Conservation (phyloP, 176 grass and related monocot genomes). For the Guadua angustifolia region DNA sequence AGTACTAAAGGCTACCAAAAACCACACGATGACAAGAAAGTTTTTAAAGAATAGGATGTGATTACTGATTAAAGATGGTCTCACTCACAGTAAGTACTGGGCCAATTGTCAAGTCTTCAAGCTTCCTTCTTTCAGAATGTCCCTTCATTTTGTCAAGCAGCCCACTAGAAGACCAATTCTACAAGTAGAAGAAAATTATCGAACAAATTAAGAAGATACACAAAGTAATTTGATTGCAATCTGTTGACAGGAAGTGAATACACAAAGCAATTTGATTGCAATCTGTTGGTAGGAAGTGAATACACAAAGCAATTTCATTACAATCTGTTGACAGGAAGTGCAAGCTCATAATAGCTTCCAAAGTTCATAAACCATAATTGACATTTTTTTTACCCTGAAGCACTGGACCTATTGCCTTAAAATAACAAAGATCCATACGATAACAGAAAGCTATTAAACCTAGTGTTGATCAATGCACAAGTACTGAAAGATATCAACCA, state of each 20-base stretch:
- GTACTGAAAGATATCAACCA: neutral
- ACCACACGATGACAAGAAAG: neutral
- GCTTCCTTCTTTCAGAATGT: conserved; percentile 81
- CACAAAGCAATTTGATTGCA: neutral
- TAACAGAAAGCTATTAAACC: neutral
- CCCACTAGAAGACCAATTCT: conserved; percentile 89
- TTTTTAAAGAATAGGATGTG: neutral
- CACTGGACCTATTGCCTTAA: conserved; percentile 10
- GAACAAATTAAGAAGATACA: conserved; percentile 19
- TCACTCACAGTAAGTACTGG: conserved; percentile 91
- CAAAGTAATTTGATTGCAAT: neutral
- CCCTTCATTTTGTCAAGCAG: conserved; percentile 81
- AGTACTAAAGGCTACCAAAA: neutral
- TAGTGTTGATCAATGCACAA: neutral
- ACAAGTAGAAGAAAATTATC: conserved; percentile 47
- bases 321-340: neutral
- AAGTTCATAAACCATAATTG: neutral
- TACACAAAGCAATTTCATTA: neutral
- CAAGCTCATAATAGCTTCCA: neutral
- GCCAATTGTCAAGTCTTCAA: conserved; percentile 93
- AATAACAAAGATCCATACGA: neutral
- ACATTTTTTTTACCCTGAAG: neutral
- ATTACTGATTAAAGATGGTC: neutral
- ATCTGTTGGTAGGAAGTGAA: neutral
- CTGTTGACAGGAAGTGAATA: neutral